Conservation (phyloP, 129 eudicot species). For the Arctium lappa region DNA sequence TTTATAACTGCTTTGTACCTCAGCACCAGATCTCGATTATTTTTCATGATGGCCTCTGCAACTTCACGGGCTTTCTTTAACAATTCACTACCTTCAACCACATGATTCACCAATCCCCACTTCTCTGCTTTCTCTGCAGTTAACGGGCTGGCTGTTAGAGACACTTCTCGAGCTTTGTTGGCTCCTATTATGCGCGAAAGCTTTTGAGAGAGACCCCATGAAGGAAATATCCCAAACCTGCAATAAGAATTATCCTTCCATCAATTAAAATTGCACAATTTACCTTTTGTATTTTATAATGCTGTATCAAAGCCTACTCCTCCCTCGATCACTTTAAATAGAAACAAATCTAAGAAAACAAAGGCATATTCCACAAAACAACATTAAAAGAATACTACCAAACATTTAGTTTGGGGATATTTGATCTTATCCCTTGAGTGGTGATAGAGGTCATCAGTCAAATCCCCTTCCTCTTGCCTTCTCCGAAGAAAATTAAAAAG, state of each 20-base stretch:
- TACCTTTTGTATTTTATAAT: background rate
- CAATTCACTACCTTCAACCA: constrained; percentile 71
- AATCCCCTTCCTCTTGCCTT: background rate
- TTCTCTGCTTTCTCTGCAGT: constrained; percentile 82
- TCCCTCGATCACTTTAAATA: background rate
- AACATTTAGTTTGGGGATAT: background rate
- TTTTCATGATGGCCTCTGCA: constrained; percentile 81
- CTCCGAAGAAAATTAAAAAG: background rate
- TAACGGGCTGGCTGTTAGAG: constrained; percentile 71
- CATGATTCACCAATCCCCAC: constrained; percentile 90
- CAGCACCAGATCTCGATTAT: constrained; percentile 74
- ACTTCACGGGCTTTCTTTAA: constrained; percentile 76
- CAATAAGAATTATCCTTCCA: constrained; percentile 6
- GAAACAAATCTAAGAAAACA: background rate
- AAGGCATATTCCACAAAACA: background rate
- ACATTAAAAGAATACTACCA: background rate
- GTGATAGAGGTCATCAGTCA: background rate
- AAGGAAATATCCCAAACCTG: constrained; percentile 98
- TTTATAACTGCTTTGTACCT: constrained; percentile 91
- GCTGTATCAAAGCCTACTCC: background rate
- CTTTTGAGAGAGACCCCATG: constrained; percentile 99
- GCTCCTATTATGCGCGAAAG: constrained; percentile 91
- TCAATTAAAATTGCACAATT: background rate
- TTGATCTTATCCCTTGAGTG: background rate
- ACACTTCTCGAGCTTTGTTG: constrained; percentile 87